Evolutionary conservation across 1,284 basidiomycete genomes (phyloP).

Genomic region (Baeospora myosura): DNA sequence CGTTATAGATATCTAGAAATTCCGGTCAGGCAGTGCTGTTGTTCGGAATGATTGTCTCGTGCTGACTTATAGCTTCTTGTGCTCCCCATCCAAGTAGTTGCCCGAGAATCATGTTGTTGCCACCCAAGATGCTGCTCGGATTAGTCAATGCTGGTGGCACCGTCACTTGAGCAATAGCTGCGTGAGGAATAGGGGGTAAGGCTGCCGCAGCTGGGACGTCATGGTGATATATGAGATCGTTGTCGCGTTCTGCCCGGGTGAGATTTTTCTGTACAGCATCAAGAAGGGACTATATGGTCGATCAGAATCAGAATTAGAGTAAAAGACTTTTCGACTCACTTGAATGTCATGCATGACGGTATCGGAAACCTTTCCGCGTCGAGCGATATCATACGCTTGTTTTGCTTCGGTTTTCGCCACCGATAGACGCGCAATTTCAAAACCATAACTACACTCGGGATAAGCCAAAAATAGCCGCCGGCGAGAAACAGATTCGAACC

Average conservation of each 20-base stretch:
- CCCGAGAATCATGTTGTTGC: conserved; percentile 60
- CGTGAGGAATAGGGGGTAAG: conserved; percentile 60
- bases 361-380: conserved; percentile 52
- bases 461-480: conserved; percentile 4
- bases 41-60: not conserved
- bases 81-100: conserved; percentile 86
- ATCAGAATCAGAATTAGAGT: conserved; percentile 2
- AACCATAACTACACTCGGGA: conserved; percentile 68
- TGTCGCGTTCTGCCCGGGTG: conserved; percentile 79
- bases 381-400: conserved; percentile 67
- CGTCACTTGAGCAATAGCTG: conserved; percentile 62
- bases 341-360: conserved; percentile 73
- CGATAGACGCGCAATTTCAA: conserved; percentile 71
- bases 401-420: conserved; percentile 66
- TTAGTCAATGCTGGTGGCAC: conserved; percentile 60
- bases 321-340: conserved; percentile 30
- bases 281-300: conserved; percentile 42
- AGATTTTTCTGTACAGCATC: conserved; percentile 69
- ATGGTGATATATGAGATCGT: conserved; percentile 93
- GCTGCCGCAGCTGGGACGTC: conserved; percentile 72
- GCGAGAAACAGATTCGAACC: conserved; percentile 32
- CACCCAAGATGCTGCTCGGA: conserved; percentile 43
- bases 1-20: conserved; percentile 84
- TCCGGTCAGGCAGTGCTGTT: not conserved
- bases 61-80: conserved; percentile 78